Percentiles rank a stretch among this genome's conserved stretches.
These are phyloP conservation scores for Fragaria vesca DNA, from an alignment of 306 rosid species.

Conservation along the genomic window DNA sequence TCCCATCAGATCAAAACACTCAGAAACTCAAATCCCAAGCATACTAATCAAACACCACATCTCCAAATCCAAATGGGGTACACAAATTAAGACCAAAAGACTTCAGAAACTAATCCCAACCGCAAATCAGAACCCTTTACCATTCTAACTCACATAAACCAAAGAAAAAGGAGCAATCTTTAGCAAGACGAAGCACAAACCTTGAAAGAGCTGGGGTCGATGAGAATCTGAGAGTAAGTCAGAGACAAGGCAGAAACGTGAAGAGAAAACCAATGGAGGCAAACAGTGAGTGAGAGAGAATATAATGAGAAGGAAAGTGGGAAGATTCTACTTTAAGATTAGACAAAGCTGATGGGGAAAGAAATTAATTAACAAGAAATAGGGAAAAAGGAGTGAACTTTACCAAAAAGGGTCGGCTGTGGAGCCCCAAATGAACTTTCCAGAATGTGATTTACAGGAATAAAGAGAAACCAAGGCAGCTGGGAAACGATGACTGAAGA, in stretches of 20 bases:
- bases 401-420: not conserved
- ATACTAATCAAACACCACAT: not conserved
- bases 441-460: constrained; percentile 13
- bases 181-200: constrained; percentile 9
- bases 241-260: constrained; percentile 7
- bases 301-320: constrained; percentile 13
- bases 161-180: not conserved
- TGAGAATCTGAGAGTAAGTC: not conserved
- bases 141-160: not conserved
- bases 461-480: not conserved
- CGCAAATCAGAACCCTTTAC: not conserved
- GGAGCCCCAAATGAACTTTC: constrained; percentile 18
- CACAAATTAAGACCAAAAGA: not conserved
- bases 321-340: constrained; percentile 19
- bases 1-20: not conserved
- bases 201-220: not conserved
- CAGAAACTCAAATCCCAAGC: not conserved
- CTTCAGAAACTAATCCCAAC: not conserved
- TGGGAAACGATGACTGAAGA: not conserved
- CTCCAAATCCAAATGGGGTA: not conserved
- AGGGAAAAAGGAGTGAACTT: not conserved
- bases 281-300: not conserved
- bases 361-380: not conserved
- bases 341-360: not conserved
- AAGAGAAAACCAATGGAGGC: constrained; percentile 3